Evolutionary conservation across 768 basidiomycete species (phyloP).

Genomic region (Leccinellum rugosiceps): DNA sequence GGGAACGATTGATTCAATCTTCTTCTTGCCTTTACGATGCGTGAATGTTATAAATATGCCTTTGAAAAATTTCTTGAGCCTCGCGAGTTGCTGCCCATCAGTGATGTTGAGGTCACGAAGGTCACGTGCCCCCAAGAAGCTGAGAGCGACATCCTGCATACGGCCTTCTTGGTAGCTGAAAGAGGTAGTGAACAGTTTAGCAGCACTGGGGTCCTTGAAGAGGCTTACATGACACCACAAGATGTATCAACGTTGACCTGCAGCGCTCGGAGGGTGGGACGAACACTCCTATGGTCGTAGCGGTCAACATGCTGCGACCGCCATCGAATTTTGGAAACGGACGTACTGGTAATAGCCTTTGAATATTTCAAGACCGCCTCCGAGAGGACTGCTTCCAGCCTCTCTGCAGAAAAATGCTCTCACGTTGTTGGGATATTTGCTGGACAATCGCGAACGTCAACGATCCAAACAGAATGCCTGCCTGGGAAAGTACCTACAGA

Average conservation of each 20-base stretch:
- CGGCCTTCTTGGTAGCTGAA: slow-evolving; percentile 27
- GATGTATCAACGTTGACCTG: slow-evolving; percentile 47
- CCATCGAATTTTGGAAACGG: background rate
- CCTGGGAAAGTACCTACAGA: slow-evolving; percentile 31
- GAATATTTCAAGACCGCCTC: slow-evolving; percentile 41
- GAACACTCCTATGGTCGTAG: slow-evolving; percentile 38
- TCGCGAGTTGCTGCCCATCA: slow-evolving; percentile 26
- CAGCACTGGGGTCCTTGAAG: background rate
- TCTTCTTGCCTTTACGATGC: slow-evolving; percentile 27
- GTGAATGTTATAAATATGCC: slow-evolving; percentile 32
- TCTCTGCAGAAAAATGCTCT: slow-evolving; percentile 42
- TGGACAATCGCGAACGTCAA: slow-evolving; percentile 13
- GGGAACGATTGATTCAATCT: slow-evolving; percentile 36
- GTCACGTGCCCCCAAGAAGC: slow-evolving; percentile 23
- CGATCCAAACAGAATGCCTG: background rate
- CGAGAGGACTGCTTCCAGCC: slow-evolving; percentile 25
- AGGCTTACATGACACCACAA: slow-evolving; percentile 42
- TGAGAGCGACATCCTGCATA: slow-evolving; percentile 32
- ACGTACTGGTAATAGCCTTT: slow-evolving; percentile 51
- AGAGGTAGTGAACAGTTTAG: background rate
- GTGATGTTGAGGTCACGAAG: slow-evolving; percentile 30
- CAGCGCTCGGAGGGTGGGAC: slow-evolving; percentile 39
- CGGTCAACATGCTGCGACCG: background rate
- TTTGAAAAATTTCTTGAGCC: slow-evolving; percentile 39
- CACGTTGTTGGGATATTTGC: slow-evolving; percentile 44